Evolutionary conservation across 2,329 filamentous ascomycete species (phyloP).

Genomic region (Aspergillus phoenicis): DNA sequence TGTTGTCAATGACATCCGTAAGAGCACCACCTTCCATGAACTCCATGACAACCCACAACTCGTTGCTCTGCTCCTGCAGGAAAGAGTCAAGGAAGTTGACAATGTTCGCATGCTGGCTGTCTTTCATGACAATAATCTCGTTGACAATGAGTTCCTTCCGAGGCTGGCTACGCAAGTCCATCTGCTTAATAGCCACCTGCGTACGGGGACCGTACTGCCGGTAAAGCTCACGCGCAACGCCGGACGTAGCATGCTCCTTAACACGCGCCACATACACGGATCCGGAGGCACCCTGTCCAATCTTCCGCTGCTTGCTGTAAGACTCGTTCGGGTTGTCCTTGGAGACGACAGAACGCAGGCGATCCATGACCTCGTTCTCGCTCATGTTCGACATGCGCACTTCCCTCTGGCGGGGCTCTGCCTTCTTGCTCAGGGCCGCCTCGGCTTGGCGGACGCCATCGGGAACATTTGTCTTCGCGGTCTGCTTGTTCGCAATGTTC

Average conservation of each 20-base stretch:
- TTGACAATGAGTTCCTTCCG: conserved; percentile 98
- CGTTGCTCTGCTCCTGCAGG: conserved; percentile 87
- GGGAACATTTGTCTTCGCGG: conserved; percentile 46
- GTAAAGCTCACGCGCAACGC: conserved; percentile 74
- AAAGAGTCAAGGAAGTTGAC: conserved; percentile 99
- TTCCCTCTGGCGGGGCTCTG: conserved; percentile 79
- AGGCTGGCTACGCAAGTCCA: conserved; percentile 96
- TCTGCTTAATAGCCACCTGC: conserved; percentile 98
- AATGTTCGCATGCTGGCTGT: conserved; percentile 96
- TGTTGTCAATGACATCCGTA: conserved; percentile 99
- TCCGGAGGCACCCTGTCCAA: conserved; percentile 95
- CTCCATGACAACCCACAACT: conserved; percentile 99
- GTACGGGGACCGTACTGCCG: conserved; percentile 77
- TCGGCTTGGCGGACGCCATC: conserved; percentile 88
- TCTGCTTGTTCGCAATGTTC: conserved; percentile 72
- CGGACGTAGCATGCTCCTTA: conserved; percentile 82
- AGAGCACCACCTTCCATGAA: conserved; percentile 98
- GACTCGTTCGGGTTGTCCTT: conserved; percentile 93
- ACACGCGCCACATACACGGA: conserved; percentile 98
- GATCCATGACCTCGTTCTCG: conserved; percentile 95
- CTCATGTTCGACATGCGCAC: conserved; percentile 99
- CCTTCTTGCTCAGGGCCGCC: conserved; percentile 80
- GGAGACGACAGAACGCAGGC: conserved; percentile 89
- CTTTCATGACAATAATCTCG: conserved; percentile 99
- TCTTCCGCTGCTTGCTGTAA: conserved; percentile 99